phyloP scores from a whole-genome alignment of 2,329 filamentous ascomycete genomes.

The Clarireedia paspali region DNA sequence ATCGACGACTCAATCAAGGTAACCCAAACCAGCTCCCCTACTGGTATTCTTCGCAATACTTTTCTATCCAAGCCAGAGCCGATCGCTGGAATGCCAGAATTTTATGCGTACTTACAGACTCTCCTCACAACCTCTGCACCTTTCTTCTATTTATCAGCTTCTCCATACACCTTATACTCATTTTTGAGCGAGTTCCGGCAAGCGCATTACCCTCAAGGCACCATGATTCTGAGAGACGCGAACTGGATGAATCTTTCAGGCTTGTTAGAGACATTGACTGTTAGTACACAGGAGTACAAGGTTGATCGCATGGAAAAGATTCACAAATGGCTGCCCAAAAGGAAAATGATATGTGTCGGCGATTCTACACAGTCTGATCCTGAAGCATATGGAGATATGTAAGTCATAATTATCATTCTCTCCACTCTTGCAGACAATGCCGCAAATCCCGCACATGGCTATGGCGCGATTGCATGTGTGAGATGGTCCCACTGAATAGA shows the following conservation, averaged over 20 bases:
- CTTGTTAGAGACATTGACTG: conserved; percentile 69
- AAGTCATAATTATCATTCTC: conserved; percentile 27
- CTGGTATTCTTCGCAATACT: conserved; percentile 75
- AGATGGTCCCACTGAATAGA: no score
- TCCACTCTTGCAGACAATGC: background rate
- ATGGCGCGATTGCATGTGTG: background rate
- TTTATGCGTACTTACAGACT: conserved; percentile 62
- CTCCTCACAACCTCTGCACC: conserved; percentile 48
- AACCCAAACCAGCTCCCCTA: conserved; percentile 71
- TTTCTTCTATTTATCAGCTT: conserved; percentile 91
- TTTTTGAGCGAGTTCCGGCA: conserved; percentile 72
- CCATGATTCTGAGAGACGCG: conserved; percentile 75
- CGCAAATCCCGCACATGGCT: background rate
- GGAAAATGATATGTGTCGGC: conserved; percentile 77
- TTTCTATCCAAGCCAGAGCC: conserved; percentile 70
- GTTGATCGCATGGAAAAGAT: conserved; percentile 71
- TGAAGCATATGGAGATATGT: conserved; percentile 80
- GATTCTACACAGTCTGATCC: conserved; percentile 91
- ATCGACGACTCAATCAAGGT: conserved; percentile 95
- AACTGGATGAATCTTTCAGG: conserved; percentile 80
- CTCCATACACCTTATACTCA: conserved; percentile 88
- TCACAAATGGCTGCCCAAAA: conserved; percentile 66
- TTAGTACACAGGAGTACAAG: conserved; percentile 82
- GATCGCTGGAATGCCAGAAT: conserved; percentile 73
- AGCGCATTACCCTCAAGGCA: conserved; percentile 65